phyloP scores from a whole-genome alignment of 1,284 basidiomycete species.

The Leccinum subfulvum region DNA sequence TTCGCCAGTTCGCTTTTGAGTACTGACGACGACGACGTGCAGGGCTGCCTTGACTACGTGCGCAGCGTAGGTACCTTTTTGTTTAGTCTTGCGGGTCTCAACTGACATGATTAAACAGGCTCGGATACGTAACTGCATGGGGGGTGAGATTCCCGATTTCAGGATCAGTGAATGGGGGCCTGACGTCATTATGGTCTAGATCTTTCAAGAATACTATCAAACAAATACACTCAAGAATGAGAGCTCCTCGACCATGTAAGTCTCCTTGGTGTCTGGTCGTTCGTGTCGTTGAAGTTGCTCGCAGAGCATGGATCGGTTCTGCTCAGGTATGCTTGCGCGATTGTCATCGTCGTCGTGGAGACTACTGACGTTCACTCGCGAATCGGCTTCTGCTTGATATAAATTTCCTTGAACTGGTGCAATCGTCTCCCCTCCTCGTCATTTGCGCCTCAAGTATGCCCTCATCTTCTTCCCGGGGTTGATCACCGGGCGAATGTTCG shows the following conservation, averaged over 20 bases:
- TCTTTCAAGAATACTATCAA: constrained; percentile 39
- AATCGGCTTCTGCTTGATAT: neutral
- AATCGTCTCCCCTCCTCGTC: neutral
- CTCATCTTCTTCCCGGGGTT: constrained; percentile 44
- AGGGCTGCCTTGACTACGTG: constrained; percentile 24
- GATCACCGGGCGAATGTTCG: constrained; percentile 28
- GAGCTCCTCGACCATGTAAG: constrained; percentile 33
- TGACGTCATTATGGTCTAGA: constrained; percentile 12
- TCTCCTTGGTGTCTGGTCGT: too few species aligned
- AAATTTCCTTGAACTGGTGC: neutral
- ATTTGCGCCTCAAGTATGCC: constrained; percentile 24
- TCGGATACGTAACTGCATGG: constrained; percentile 32
- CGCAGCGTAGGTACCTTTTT: constrained; percentile 11
- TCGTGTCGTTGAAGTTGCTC: constrained; percentile 2
- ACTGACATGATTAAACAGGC: constrained; percentile 12
- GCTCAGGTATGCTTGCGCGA: constrained; percentile 24
- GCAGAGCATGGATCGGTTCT: constrained; percentile 41
- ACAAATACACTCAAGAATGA: constrained; percentile 24
- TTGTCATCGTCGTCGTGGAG: neutral
- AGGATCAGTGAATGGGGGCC: neutral
- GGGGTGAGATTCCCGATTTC: constrained; percentile 19
- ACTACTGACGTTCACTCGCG: neutral
- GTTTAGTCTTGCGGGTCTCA: constrained; percentile 10
- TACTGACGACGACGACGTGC: constrained; percentile 18
- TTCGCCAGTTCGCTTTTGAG: neutral